Conservation (phyloP, 352 stramenopile species). For the Globisporangium abappressorium region DNA sequence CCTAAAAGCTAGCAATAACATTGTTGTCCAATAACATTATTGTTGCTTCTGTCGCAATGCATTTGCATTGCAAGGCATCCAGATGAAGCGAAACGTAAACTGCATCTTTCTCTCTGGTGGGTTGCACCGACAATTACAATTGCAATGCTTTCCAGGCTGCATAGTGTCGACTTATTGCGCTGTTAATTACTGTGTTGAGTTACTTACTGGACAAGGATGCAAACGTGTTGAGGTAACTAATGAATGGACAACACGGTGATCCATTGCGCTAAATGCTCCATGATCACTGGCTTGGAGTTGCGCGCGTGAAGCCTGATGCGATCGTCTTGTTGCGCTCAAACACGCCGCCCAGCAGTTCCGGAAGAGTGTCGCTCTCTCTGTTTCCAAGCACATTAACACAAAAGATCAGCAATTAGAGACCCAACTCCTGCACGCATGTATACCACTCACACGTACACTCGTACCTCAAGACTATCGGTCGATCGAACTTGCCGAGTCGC, state of each 20-base stretch:
- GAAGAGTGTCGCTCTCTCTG: slow-evolving; percentile 8
- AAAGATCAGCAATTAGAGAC: background rate
- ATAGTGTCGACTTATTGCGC: background rate
- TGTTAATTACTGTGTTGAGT: background rate
- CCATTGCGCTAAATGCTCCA: background rate
- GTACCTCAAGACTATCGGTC: slow-evolving; percentile 6
- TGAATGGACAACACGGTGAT: background rate
- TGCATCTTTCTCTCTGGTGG: too few relatives aligned
- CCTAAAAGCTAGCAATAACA: too few relatives aligned
- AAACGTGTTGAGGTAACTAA: background rate
- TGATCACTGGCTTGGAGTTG: background rate
- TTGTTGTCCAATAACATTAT: too few relatives aligned
- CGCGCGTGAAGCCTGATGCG: background rate
- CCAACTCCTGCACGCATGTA: background rate
- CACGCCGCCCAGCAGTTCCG: slow-evolving; percentile 14
- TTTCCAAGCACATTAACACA: background rate
- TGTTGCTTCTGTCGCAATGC: too few relatives aligned
- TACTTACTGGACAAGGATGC: background rate
- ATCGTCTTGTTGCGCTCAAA: slow-evolving; percentile 14
- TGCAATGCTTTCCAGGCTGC: too few relatives aligned
- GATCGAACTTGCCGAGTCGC: slow-evolving; percentile 18
- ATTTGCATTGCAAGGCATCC: too few relatives aligned
- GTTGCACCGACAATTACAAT: too few relatives aligned
- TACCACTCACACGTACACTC: background rate
- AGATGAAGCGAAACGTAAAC: too few relatives aligned